These are phyloP conservation scores for Flaveria floridana DNA, from an alignment of 140 eudicot genomes.

Conservation along the genomic window DNA sequence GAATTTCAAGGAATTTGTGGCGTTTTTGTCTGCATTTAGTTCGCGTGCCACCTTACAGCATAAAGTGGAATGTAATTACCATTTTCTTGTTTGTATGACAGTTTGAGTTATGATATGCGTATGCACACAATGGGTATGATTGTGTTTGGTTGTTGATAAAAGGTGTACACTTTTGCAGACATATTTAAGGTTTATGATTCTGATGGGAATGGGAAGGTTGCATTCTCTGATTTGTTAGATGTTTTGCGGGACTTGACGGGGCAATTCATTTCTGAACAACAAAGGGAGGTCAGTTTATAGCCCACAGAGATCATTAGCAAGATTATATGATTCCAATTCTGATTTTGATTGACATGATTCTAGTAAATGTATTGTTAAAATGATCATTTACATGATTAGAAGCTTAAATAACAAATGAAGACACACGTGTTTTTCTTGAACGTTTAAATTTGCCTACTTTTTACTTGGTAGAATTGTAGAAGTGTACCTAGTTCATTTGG, in stretches of 20 bases:
- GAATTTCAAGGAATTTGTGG: conserved; percentile 79
- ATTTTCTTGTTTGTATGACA: neutral
- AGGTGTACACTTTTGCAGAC: conserved; percentile 35
- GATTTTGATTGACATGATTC: too few species aligned
- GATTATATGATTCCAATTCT: neutral
- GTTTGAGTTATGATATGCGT: neutral
- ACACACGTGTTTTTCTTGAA: too few species aligned
- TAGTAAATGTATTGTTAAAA: neutral
- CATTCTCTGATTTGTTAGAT: conserved; percentile 72
- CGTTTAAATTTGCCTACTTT: too few species aligned
- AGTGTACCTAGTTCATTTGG: neutral
- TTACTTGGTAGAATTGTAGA: too few species aligned
- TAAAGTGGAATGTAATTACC: conserved; percentile 62
- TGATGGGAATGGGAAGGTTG: conserved; percentile 85
- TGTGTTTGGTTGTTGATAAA: neutral
- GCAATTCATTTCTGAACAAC: conserved; percentile 75
- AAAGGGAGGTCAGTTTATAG: conserved; percentile 62
- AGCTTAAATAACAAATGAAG: neutral
- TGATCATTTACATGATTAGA: neutral
- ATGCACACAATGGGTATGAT: neutral
- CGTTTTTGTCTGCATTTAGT: conserved; percentile 75
- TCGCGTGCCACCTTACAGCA: conserved; percentile 72
- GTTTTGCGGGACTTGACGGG: conserved; percentile 83
- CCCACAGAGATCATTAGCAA: neutral
- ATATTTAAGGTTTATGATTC: conserved; percentile 88